Percentiles rank a stretch among this genome's conserved stretches.
Conservation (phyloP, 441 rosid genomes). For the Populus tomentosa region DNA sequence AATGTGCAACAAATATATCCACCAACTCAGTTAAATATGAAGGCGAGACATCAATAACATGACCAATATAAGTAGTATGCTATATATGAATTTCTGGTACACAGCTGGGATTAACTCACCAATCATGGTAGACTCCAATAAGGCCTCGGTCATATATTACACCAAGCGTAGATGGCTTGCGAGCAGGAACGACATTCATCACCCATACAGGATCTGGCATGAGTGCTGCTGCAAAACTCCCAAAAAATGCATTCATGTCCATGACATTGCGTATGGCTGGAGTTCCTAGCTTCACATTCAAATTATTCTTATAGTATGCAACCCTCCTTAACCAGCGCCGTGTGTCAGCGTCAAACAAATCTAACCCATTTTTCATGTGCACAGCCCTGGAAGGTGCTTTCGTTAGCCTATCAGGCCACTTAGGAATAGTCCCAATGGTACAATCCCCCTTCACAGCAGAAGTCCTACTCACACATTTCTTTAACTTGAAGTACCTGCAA, state of each 20-base stretch:
- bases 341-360: conserved; percentile 89
- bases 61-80: not conserved
- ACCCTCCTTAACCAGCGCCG: conserved; percentile 87
- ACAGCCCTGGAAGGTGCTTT: conserved; percentile 67
- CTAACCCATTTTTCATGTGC: conserved; percentile 67
- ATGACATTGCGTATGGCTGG: conserved; percentile 73
- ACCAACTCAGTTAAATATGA: not conserved
- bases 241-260: conserved; percentile 96
- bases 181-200: conserved; percentile 92
- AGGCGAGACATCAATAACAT: not conserved
- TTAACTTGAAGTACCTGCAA: conserved; percentile 75
- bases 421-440: conserved; percentile 62
- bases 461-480: conserved; percentile 64
- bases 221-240: conserved; percentile 91
- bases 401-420: conserved; percentile 79
- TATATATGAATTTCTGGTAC: not conserved
- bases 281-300: conserved; percentile 69
- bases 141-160: conserved; percentile 90
- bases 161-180: conserved; percentile 69
- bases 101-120: conserved; percentile 47
- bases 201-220: conserved; percentile 83
- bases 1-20: not conserved
- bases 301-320: conserved; percentile 65
- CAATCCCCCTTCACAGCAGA: conserved; percentile 58
- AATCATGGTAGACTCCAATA: conserved; percentile 88